These are phyloP conservation scores for Nissolia schottii DNA, from an alignment of 306 rosid genomes.

Conservation along the genomic window DNA sequence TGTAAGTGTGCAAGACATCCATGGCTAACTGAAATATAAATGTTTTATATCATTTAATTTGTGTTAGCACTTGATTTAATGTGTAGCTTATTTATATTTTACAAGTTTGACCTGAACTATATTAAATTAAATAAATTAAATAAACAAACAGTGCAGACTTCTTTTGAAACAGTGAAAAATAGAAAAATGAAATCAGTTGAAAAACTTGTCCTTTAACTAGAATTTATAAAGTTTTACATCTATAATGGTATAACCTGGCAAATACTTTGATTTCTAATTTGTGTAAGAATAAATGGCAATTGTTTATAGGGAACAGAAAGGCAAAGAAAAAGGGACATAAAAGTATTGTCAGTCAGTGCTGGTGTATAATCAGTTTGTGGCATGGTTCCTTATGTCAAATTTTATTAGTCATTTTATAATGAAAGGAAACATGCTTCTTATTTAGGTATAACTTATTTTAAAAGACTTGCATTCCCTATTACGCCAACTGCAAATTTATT, in stretches of 20 bases:
- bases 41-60: not conserved
- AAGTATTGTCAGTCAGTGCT: not conserved
- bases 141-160: conserved; percentile 1
- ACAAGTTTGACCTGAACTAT: not conserved
- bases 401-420: not conserved
- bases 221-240: not conserved
- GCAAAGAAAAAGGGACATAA: not conserved
- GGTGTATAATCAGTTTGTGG: not conserved
- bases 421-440: not conserved
- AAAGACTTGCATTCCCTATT: conserved; percentile 2
- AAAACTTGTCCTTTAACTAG: not conserved
- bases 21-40: not conserved
- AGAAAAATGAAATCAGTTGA: conserved; percentile 7
- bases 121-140: not conserved
- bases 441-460: conserved; percentile 1
- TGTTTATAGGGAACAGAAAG: not conserved
- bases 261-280: not conserved
- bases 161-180: conserved; percentile 10
- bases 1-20: conserved; percentile 52
- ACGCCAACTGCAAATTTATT: conserved; percentile 2
- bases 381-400: not conserved
- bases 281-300: not conserved
- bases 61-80: not conserved
- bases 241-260: not conserved
- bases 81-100: not conserved